Evolutionary conservation across 73 alveolate genomes (phyloP).

Genomic region (Paramecium sexaurelia): DNA sequence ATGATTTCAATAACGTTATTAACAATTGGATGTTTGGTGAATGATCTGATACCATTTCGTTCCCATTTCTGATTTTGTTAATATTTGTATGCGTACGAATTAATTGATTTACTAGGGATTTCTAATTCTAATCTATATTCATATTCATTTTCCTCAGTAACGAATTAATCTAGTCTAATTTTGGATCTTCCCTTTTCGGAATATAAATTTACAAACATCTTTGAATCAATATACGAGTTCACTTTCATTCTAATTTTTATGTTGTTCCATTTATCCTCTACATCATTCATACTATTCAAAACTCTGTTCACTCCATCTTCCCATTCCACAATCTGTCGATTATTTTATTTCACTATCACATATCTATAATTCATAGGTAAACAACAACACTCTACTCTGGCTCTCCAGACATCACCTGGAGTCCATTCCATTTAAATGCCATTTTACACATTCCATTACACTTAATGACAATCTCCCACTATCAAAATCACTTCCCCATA

Average conservation of each 20-base stretch:
- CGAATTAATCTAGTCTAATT: background rate
- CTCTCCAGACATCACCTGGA: slow-evolving; percentile 39
- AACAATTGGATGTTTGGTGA: background rate
- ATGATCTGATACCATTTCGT: background rate
- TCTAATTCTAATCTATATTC: background rate
- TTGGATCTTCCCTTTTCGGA: background rate
- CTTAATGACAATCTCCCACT: slow-evolving; percentile 26
- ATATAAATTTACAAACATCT: background rate
- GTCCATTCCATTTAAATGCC: slow-evolving; percentile 51
- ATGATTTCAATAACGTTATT: background rate
- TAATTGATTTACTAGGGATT: background rate
- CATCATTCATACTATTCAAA: background rate
- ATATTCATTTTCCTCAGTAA: background rate
- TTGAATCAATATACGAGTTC: background rate
- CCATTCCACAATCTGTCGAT: slow-evolving; percentile 28
- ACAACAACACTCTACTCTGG: slow-evolving; percentile 5
- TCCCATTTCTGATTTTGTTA: background rate
- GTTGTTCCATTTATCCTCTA: slow-evolving; percentile 14
- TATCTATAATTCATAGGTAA: background rate
- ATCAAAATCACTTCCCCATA: slow-evolving; percentile 24
- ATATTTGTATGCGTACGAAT: background rate
- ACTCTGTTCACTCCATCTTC: slow-evolving; percentile 27
- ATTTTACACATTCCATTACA: background rate
- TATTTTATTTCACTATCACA: background rate
- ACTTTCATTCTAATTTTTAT: background rate